These are phyloP conservation scores for Eutrema yunnanense DNA, from an alignment of 345 rosid genomes.

Conservation along the genomic window DNA sequence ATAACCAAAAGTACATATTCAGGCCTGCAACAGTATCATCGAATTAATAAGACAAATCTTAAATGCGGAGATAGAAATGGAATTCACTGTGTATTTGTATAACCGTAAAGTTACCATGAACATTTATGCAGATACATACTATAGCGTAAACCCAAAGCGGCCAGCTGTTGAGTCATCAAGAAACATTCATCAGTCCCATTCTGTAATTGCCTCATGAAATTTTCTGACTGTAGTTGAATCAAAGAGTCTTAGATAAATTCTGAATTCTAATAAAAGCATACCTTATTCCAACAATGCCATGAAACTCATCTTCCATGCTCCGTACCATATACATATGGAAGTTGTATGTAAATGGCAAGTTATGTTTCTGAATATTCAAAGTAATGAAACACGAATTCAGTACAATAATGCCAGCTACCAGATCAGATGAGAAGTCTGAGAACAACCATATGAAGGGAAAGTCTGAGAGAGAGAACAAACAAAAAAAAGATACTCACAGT, in stretches of 20 bases:
- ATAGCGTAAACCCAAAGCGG: conserved; percentile 92
- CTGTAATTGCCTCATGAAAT: background rate
- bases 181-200: conserved; percentile 5
- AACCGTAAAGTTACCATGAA: conserved; percentile 54
- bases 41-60: background rate
- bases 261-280: conserved; percentile 19
- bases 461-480: background rate
- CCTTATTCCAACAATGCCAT: conserved; percentile 94
- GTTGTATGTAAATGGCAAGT: conserved; percentile 72
- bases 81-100: background rate
- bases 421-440: background rate
- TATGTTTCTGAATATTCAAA: conserved; percentile 62
- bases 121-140: conserved; percentile 75
- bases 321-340: conserved; percentile 91
- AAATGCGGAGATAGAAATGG: background rate
- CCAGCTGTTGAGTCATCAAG: conserved; percentile 55
- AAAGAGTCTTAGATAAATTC: background rate
- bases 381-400: conserved; percentile 1
- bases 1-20: conserved; percentile 90
- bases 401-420: background rate
- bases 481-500: conserved; percentile 45
- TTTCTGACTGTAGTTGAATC: background rate
- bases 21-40: conserved; percentile 49
- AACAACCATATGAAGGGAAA: background rate
- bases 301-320: conserved; percentile 98